Conservation (phyloP, 2,329 filamentous ascomycete species). For the Alternaria rosae region DNA sequence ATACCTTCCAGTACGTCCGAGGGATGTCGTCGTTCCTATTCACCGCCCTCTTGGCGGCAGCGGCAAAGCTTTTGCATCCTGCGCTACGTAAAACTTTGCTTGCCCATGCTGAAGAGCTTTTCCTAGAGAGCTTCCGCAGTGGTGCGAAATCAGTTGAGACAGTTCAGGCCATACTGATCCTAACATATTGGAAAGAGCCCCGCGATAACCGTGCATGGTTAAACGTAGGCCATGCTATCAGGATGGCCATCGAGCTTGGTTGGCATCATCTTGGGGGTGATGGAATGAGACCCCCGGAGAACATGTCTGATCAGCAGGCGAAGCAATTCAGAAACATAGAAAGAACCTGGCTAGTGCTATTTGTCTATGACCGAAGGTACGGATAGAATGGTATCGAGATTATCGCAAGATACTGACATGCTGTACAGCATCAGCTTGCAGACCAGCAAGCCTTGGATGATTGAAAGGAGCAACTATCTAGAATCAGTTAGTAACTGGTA, state of each 20-base stretch:
- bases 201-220: constrained; percentile 14
- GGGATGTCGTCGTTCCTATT: not conserved
- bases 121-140: not conserved
- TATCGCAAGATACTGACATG: not conserved
- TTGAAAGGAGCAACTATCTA: constrained; percentile 8
- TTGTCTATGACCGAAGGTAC: not conserved
- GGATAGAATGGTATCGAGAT: fast-evolving
- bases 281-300: constrained; percentile 1
- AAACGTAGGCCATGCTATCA: constrained; percentile 10
- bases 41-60: not conserved
- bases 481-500: constrained; percentile 9
- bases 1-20: not conserved
- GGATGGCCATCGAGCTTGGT: constrained; percentile 17
- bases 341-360: not conserved
- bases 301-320: fast-evolving
- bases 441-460: constrained; percentile 2
- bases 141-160: not conserved
- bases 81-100: not conserved
- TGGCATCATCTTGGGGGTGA: constrained; percentile 7
- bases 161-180: constrained; percentile 11
- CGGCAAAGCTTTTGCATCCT: constrained; percentile 1
- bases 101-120: not conserved
- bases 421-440: not conserved
- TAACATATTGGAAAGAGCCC: constrained; percentile 17
- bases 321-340: not conserved